Conservation (phyloP, 148 eudicot species). For the Camellia japonica region DNA sequence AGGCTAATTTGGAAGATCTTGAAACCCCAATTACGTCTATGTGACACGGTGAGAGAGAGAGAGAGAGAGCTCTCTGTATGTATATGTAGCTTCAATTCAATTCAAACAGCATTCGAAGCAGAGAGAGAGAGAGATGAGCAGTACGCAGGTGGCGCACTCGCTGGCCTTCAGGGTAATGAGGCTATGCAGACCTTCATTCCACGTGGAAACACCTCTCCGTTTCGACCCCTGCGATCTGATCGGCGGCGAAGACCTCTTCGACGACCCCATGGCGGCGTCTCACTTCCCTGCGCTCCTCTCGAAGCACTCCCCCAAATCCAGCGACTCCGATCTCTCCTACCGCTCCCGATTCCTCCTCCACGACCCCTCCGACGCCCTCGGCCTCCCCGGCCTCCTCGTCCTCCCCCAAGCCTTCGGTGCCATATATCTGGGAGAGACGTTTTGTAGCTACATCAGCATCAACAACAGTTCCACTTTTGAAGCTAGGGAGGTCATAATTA, state of each 20-base stretch:
- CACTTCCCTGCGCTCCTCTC: slow-evolving; percentile 40
- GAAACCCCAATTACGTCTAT: too few relatives aligned
- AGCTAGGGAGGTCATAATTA: slow-evolving; percentile 73
- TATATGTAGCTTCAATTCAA: too few relatives aligned
- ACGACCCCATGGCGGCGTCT: slow-evolving; percentile 44
- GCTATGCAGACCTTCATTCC: slow-evolving; percentile 82
- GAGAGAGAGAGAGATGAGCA: slow-evolving; percentile 27
- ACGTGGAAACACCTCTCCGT: slow-evolving; percentile 73
- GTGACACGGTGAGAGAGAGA: too few relatives aligned
- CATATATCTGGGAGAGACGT: slow-evolving; percentile 96
- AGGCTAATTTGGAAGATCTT: too few relatives aligned
- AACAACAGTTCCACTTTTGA: slow-evolving; percentile 90
- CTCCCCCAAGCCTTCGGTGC: slow-evolving; percentile 99
- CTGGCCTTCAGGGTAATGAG: slow-evolving; percentile 95
- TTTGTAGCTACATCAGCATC: slow-evolving; percentile 93
- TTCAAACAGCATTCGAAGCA: not conserved
- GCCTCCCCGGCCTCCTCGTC: slow-evolving; percentile 86
- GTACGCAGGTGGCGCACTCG: slow-evolving; percentile 53
- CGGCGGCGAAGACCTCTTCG: slow-evolving; percentile 76
- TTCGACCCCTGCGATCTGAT: slow-evolving; percentile 82
- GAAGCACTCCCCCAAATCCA: slow-evolving; percentile 19
- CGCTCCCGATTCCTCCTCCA: slow-evolving; percentile 65
- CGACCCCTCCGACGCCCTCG: slow-evolving; percentile 58
- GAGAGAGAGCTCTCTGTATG: too few relatives aligned
- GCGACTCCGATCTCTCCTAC: slow-evolving; percentile 54